A percentile compares a stretch with the other conserved stretches of the same genome.
Conservation (phyloP, 2,329 filamentous ascomycete genomes). For the Microdochium paspali region DNA sequence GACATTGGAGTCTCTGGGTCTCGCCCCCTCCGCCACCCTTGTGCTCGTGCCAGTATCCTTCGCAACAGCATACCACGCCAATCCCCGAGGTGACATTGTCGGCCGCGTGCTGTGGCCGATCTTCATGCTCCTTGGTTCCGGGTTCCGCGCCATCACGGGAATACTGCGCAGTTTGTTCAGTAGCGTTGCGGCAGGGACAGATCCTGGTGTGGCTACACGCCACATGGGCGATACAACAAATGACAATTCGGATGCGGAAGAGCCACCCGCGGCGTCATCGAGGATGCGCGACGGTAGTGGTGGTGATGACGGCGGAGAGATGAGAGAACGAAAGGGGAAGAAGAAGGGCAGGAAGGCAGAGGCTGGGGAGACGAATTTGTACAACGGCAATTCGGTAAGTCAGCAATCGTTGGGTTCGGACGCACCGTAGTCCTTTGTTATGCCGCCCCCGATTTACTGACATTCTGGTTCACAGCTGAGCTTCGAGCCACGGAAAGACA, state of each 20-base stretch:
- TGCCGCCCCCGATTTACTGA: background rate
- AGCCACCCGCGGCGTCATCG: background rate
- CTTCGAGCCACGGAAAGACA: background rate
- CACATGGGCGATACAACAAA: background rate
- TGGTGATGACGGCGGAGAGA: background rate
- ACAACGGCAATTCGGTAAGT: conserved; percentile 1
- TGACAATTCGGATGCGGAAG: background rate
- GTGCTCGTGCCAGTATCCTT: conserved; percentile 63
- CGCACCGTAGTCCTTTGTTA: background rate
- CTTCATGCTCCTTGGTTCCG: conserved; percentile 4
- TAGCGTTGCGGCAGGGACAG: background rate
- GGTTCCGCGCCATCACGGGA: conserved; percentile 13
- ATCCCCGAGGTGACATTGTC: conserved; percentile 5
- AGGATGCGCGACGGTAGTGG: background rate
- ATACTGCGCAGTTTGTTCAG: background rate
- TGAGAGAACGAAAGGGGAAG: background rate
- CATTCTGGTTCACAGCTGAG: background rate
- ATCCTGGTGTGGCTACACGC: background rate
- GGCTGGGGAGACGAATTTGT: background rate
- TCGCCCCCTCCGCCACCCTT: conserved; percentile 73
- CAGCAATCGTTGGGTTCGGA: too few relatives aligned
- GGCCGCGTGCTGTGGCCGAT: conserved; percentile 17
- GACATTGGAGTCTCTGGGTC: conserved; percentile 57
- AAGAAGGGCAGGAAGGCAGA: background rate
- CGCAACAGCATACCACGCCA: conserved; percentile 27